These are phyloP conservation scores for Acacia melanoxylon DNA, from an alignment of 306 rosid genomes.

Conservation along the genomic window DNA sequence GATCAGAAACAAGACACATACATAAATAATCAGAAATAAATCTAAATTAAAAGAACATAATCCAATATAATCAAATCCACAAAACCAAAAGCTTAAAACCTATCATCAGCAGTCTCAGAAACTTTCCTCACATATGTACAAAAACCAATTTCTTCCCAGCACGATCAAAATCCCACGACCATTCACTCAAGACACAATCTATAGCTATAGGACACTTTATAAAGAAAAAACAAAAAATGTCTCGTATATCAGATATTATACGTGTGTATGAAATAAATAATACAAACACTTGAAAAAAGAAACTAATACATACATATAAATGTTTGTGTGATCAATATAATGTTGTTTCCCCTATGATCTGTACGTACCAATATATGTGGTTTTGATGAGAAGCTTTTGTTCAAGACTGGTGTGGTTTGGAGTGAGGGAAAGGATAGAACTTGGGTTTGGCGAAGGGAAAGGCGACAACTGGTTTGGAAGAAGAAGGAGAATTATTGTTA, in stretches of 20 bases:
- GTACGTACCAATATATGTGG: neutral
- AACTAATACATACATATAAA: neutral
- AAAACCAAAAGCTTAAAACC: neutral
- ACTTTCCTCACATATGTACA: slow-evolving; percentile 12
- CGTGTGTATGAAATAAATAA: neutral
- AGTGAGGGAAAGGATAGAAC: slow-evolving; percentile 41
- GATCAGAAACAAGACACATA: neutral
- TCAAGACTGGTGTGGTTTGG: slow-evolving; percentile 35
- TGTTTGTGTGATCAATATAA: neutral
- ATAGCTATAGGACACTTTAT: neutral
- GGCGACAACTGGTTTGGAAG: slow-evolving; percentile 27
- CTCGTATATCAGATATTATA: neutral
- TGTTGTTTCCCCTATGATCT: neutral
- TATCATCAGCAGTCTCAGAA: neutral
- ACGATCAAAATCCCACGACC: neutral
- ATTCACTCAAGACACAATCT: neutral
- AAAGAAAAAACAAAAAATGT: neutral
- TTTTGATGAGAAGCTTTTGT: neutral
- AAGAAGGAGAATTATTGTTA: neutral
- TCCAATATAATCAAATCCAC: slow-evolving; percentile 11
- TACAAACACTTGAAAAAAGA: neutral
- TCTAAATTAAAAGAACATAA: neutral
- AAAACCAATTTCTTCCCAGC: slow-evolving; percentile 10
- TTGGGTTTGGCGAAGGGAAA: slow-evolving; percentile 52
- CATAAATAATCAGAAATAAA: neutral